Percentiles rank a stretch among this genome's conserved stretches.
These are phyloP conservation scores for Lactifluus volemus DNA, from an alignment of 768 basidiomycete genomes.

Conservation along the genomic window DNA sequence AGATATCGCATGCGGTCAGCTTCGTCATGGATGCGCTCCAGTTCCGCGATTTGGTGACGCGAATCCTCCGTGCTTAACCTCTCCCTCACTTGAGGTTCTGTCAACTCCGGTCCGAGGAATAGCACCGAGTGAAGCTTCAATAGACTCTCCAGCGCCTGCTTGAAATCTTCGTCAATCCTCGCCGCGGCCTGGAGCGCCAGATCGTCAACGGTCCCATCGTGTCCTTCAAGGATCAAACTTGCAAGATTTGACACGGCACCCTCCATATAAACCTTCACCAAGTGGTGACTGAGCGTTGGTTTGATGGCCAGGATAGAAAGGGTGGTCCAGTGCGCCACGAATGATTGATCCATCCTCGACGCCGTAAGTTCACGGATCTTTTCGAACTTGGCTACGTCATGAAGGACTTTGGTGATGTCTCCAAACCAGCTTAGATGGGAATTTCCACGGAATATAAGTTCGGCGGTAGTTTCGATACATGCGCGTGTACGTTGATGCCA, in stretches of 20 bases:
- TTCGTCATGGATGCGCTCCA: too few species aligned
- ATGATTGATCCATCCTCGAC: too few species aligned
- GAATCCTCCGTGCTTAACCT: too few species aligned
- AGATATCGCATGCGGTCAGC: too few species aligned
- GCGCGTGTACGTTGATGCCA: constrained; percentile 4
- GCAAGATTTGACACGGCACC: background rate
- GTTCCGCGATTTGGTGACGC: too few species aligned
- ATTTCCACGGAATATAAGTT: background rate
- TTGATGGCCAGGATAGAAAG: background rate
- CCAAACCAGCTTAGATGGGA: constrained; percentile 2
- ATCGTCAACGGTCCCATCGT: background rate
- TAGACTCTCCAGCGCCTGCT: background rate
- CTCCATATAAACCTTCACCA: background rate
- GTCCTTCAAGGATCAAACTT: background rate
- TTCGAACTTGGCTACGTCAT: background rate
- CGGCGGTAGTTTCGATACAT: background rate
- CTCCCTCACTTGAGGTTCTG: background rate
- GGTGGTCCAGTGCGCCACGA: too few species aligned
- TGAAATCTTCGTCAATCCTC: background rate
- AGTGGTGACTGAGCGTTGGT: background rate
- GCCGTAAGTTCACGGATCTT: background rate
- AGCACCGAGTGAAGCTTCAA: too few species aligned
- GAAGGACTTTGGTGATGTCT: background rate
- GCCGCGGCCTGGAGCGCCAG: background rate
- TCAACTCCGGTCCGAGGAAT: background rate